phyloP scores from a whole-genome alignment of 1,139 yeast genomes.

The Lodderomyces margitis region DNA sequence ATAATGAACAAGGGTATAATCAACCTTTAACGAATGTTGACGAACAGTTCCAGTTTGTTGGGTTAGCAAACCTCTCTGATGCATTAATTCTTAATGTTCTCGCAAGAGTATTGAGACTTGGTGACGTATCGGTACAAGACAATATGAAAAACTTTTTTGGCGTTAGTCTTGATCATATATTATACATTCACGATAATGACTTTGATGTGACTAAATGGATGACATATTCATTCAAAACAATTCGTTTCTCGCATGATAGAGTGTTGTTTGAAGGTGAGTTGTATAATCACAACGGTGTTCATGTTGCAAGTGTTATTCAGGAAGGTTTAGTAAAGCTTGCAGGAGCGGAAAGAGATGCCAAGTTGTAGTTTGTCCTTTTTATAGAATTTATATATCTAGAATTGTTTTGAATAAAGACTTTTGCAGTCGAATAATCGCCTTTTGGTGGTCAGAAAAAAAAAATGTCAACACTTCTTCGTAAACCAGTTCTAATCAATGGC shows the following conservation, averaged over 20 bases:
- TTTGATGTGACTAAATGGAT: conserved; percentile 55
- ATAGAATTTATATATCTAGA: background rate
- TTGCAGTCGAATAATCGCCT: background rate
- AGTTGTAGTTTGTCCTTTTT: conserved; percentile 7
- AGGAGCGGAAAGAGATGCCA: conserved; percentile 14
- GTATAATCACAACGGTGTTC: conserved; percentile 48
- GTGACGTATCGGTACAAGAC: conserved; percentile 21
- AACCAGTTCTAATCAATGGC: background rate
- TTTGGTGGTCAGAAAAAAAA: background rate
- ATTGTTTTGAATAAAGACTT: no score
- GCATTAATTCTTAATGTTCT: conserved; percentile 51
- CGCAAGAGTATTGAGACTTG: conserved; percentile 28
- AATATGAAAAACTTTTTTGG: conserved; percentile 37
- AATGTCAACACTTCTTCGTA: background rate
- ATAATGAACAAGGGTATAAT: conserved; percentile 19
- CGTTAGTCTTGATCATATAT: conserved; percentile 65
- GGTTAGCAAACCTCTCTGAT: conserved; percentile 64
- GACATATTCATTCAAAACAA: conserved; percentile 47
- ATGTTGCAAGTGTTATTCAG: conserved; percentile 65
- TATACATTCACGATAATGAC: conserved; percentile 63
- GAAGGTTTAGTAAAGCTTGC: conserved; percentile 53
- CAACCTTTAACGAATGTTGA: conserved; percentile 16
- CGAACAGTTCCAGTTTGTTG: conserved; percentile 49
- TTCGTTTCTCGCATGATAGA: conserved; percentile 54
- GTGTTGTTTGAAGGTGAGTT: conserved; percentile 61